phyloP scores from a whole-genome alignment of 1,284 basidiomycete genomes.

The Ceratobasidium sp. region DNA sequence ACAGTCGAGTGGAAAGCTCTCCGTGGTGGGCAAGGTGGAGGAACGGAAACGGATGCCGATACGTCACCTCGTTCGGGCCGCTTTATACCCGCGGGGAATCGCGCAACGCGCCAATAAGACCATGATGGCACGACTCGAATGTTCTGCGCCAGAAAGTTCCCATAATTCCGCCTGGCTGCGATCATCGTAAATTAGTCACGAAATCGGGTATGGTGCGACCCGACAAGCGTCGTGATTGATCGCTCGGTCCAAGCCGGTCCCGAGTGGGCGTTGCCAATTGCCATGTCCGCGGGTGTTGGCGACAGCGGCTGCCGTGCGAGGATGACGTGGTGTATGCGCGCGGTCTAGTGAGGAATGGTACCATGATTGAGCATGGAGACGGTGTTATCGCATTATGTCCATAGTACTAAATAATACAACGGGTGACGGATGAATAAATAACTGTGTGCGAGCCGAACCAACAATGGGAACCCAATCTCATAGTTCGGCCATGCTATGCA shows the following conservation, averaged over 20 bases:
- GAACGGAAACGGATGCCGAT: constrained; percentile 17
- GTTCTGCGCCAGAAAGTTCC: neutral
- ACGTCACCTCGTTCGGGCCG: neutral
- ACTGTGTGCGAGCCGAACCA: neutral
- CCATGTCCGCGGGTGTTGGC: constrained; percentile 11
- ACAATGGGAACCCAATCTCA: constrained; percentile 47
- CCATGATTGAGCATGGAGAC: too few species aligned
- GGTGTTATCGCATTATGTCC: neutral
- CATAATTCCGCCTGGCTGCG: neutral
- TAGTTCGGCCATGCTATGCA: constrained; percentile 70
- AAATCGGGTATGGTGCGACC: constrained; percentile 18
- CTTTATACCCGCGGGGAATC: constrained; percentile 29
- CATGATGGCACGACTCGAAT: constrained; percentile 1
- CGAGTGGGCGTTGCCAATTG: constrained; percentile 26
- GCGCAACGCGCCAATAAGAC: neutral
- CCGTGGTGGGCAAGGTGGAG: constrained; percentile 2
- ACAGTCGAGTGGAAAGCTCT: constrained; percentile 28
- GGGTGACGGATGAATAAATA: neutral
- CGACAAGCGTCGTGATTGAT: neutral
- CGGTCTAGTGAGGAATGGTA: neutral
- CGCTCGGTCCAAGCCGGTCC: constrained; percentile 5
- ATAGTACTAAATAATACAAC: neutral
- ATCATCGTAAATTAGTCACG: constrained; percentile 7
- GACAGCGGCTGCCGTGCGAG: neutral
- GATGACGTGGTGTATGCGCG: constrained; percentile 8